Evolutionary conservation across 2,329 filamentous ascomycete species (phyloP).

Genomic region (Alternaria brassicae): DNA sequence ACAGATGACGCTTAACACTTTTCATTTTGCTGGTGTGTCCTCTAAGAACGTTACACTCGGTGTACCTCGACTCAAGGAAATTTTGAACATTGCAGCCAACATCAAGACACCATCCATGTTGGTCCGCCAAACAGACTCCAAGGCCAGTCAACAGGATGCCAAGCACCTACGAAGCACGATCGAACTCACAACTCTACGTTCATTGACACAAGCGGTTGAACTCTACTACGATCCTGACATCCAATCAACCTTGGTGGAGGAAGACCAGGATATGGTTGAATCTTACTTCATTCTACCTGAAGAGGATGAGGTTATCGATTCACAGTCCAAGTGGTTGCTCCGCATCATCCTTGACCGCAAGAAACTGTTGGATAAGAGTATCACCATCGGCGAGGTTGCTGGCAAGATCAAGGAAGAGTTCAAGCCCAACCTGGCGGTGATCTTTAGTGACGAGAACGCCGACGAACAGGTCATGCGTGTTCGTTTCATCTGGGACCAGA

Average conservation of each 20-base stretch:
- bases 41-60: slow-evolving; percentile 99
- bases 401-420: slow-evolving; percentile 89
- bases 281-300: slow-evolving; percentile 96
- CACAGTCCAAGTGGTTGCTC: slow-evolving; percentile 92
- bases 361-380: slow-evolving; percentile 92
- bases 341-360: slow-evolving; percentile 92
- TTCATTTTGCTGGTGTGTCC: slow-evolving; percentile 99
- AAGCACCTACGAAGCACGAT: slow-evolving; percentile 88
- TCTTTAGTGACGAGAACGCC: slow-evolving; percentile 98
- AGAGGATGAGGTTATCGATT: slow-evolving; percentile 65
- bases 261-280: slow-evolving; percentile 92
- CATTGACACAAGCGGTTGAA: slow-evolving; percentile 89
- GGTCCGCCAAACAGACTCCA: slow-evolving; percentile 74
- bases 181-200: slow-evolving; percentile 92
- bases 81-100: slow-evolving; percentile 95
- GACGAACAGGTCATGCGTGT: slow-evolving; percentile 94
- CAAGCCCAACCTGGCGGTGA: slow-evolving; percentile 75
- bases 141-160: slow-evolving; percentile 76
- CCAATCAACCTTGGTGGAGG: slow-evolving; percentile 81
- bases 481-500: slow-evolving; percentile 71
- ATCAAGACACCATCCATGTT: slow-evolving; percentile 99
- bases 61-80: slow-evolving; percentile 99
- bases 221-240: slow-evolving; percentile 98
- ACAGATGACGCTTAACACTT: slow-evolving; percentile 99
- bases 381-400: slow-evolving; percentile 91